A percentile compares a stretch with the other conserved stretches of the same genome.
Evolutionary conservation across 1,284 basidiomycete genomes (phyloP).

Genomic region (Ceratorhiza oryzae-sativae): DNA sequence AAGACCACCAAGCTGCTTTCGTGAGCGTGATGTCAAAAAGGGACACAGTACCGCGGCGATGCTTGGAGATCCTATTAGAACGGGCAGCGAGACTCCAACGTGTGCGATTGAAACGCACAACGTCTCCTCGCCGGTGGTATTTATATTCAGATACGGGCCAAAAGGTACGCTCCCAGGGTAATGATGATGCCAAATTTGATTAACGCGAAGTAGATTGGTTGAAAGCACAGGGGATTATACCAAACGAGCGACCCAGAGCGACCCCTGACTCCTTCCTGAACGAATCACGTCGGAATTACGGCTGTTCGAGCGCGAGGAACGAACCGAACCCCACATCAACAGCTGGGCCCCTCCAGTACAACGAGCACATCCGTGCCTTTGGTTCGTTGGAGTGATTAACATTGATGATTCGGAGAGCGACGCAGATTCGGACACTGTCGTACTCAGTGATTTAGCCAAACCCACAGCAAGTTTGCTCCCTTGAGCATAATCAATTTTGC

Average conservation of each 20-base stretch:
- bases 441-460: not conserved
- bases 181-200: not conserved
- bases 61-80: not conserved
- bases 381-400: conserved; percentile 24
- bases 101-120: not conserved
- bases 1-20: not conserved
- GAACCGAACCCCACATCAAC: not conserved
- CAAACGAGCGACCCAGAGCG: too few relatives aligned
- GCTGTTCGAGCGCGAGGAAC: not conserved
- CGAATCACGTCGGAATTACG: not conserved
- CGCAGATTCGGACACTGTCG: conserved; percentile 15
- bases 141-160: conserved; percentile 18
- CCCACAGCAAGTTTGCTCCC: not conserved
- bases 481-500: too few relatives aligned
- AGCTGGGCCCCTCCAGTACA: not conserved
- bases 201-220: conserved; percentile 6
- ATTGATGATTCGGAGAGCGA: conserved; percentile 23
- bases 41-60: not conserved
- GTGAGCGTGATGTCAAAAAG: conserved; percentile 13
- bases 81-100: not conserved
- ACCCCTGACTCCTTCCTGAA: too few relatives aligned
- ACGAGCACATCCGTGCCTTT: not conserved
- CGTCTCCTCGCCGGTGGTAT: not conserved
- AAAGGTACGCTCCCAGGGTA: conserved; percentile 1
- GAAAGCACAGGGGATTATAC: conserved; percentile 13